Conservation (phyloP, 495 filamentous ascomycete genomes). For the Aspergillus kassunensis region DNA sequence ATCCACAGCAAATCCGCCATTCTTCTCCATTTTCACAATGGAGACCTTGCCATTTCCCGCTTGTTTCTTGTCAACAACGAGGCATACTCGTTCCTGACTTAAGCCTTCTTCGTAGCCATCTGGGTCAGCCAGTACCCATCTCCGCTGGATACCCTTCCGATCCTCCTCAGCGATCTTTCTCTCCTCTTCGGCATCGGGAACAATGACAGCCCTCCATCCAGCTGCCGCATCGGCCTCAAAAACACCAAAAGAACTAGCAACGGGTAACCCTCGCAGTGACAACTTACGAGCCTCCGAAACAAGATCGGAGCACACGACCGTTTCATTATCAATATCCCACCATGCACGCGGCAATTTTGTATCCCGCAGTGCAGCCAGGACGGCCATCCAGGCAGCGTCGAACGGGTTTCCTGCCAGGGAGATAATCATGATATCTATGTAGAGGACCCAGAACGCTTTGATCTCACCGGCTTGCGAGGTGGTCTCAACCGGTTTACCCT, state of each 20-base stretch:
- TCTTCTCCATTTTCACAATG: slow-evolving; percentile 72
- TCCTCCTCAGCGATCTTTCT: slow-evolving; percentile 31
- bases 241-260: slow-evolving; percentile 69
- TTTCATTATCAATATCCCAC: slow-evolving; percentile 82
- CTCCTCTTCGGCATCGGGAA: slow-evolving; percentile 41
- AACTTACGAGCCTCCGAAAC: slow-evolving; percentile 47
- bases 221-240: slow-evolving; percentile 61
- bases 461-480: slow-evolving; percentile 41
- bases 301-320: slow-evolving; percentile 66
- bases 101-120: slow-evolving; percentile 86
- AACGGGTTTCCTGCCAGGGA: slow-evolving; percentile 88
- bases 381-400: slow-evolving; percentile 81
- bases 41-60: slow-evolving; percentile 45
- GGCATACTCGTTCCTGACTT: slow-evolving; percentile 66
- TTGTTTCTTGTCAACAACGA: slow-evolving; percentile 66
- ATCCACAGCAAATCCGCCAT: slow-evolving; percentile 64
- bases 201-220: slow-evolving; percentile 34
- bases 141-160: slow-evolving; percentile 41
- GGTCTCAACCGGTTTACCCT: slow-evolving; percentile 13
- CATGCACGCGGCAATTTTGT: slow-evolving; percentile 74
- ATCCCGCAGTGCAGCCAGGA: slow-evolving; percentile 76
- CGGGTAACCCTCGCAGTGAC: slow-evolving; percentile 55
- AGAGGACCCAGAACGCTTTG: slow-evolving; percentile 89
- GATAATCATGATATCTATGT: slow-evolving; percentile 87
- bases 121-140: slow-evolving; percentile 80